Conservation (phyloP, 2,329 filamentous ascomycete species). For the Laburnicola sp. region DNA sequence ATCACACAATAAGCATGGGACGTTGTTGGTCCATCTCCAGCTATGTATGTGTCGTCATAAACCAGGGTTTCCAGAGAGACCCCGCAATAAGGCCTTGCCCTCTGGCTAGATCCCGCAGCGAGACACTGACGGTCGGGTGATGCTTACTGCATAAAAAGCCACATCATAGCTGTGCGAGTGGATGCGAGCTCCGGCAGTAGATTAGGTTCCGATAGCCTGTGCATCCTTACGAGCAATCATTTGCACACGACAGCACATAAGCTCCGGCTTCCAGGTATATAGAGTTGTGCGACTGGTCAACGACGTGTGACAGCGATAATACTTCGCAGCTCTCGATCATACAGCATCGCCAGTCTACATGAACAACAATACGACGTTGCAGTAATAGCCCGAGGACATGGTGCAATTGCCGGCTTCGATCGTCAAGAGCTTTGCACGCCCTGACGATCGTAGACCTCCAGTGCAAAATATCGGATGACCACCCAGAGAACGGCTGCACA, state of each 20-base stretch:
- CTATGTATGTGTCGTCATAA: background rate
- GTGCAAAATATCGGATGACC: slow-evolving; percentile 1
- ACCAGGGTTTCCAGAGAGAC: background rate
- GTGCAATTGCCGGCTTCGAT: slow-evolving; percentile 10
- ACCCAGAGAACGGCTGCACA: slow-evolving; percentile 6
- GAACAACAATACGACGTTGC: slow-evolving; percentile 18
- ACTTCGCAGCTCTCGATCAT: slow-evolving; percentile 10
- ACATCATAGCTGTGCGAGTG: slow-evolving; percentile 8
- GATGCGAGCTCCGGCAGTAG: slow-evolving; percentile 11
- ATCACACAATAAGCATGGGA: background rate
- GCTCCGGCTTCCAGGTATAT: slow-evolving; percentile 23
- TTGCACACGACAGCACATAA: slow-evolving; percentile 11
- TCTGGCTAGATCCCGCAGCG: background rate
- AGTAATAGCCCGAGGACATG: slow-evolving; percentile 27
- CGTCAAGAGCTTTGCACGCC: slow-evolving; percentile 1
- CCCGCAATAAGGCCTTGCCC: background rate
- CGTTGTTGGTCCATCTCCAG: background rate
- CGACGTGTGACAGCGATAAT: slow-evolving; percentile 1
- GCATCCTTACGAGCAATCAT: slow-evolving; percentile 11
- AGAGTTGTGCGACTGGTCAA: slow-evolving; percentile 5
- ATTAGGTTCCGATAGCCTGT: slow-evolving; percentile 25
- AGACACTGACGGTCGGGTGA: background rate
- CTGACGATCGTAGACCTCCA: slow-evolving; percentile 1
- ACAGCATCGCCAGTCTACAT: slow-evolving; percentile 14
- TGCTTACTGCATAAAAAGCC: slow-evolving; percentile 3